Percentiles rank a stretch among this genome's conserved stretches.
Evolutionary conservation across 208 protist genomes (phyloP).

Genomic region (Borovskyia barvae): DNA sequence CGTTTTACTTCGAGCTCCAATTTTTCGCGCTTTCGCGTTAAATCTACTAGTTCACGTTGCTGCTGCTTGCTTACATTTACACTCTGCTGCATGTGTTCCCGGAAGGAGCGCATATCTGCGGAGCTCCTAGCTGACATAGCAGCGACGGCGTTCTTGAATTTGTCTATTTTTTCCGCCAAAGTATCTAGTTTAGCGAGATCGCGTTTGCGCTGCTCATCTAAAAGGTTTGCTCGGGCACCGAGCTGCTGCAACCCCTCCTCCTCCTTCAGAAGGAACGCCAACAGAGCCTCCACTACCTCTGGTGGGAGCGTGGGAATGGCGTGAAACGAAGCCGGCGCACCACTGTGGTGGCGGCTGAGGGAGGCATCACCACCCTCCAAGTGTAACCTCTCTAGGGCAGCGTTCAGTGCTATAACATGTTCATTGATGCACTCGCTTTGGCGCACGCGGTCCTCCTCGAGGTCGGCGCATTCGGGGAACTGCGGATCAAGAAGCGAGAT

Average conservation of each 20-base stretch:
- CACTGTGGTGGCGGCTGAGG: not conserved
- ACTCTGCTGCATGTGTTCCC: constrained; percentile 36
- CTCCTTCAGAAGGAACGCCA: constrained; percentile 24
- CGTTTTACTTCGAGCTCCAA: constrained; percentile 58
- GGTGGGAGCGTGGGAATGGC: constrained; percentile 19
- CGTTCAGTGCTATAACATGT: constrained; percentile 33
- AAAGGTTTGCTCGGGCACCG: not conserved
- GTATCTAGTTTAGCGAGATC: constrained; percentile 22
- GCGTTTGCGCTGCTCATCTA: constrained; percentile 16
- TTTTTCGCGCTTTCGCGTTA: constrained; percentile 63
- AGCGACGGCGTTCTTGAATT: constrained; percentile 26
- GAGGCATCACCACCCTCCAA: not conserved
- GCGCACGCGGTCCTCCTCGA: constrained; percentile 52
- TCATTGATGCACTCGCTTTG: constrained; percentile 72
- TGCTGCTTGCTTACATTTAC: constrained; percentile 39
- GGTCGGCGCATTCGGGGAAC: constrained; percentile 28
- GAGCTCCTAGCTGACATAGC: constrained; percentile 55
- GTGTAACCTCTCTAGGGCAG: constrained; percentile 15
- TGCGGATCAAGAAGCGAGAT: constrained; percentile 27
- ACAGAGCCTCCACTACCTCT: constrained; percentile 35
- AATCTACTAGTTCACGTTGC: constrained; percentile 48
- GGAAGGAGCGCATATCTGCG: constrained; percentile 43
- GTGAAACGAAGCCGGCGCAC: not conserved
- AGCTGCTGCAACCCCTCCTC: constrained; percentile 27
- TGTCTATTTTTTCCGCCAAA: constrained; percentile 42